phyloP scores from a whole-genome alignment of 805 yeast genomes.

The Torulaspora franciscae region DNA sequence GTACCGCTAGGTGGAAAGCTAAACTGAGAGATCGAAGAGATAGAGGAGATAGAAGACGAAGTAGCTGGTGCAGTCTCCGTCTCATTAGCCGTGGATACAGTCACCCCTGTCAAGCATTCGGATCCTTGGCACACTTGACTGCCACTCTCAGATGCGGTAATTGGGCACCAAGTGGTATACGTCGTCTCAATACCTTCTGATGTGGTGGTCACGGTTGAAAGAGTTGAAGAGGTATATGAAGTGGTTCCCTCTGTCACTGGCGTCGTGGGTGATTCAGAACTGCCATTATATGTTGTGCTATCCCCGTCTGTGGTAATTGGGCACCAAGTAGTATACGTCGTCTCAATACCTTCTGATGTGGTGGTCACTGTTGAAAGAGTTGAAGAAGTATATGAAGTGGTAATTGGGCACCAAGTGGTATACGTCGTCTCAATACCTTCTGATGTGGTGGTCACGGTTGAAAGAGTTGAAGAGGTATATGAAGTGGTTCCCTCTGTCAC shows the following conservation, averaged over 20 bases:
- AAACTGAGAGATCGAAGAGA: neutral
- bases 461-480: slow-evolving; percentile 4
- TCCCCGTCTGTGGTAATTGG: slow-evolving; percentile 23
- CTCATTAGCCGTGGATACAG: neutral
- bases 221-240: neutral
- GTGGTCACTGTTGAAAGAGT: neutral
- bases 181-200: slow-evolving; percentile 33
- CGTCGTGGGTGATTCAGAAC: neutral
- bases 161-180: slow-evolving; percentile 43
- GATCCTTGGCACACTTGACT: neutral
- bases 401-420: slow-evolving; percentile 41
- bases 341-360: neutral
- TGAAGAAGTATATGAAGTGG: neutral
- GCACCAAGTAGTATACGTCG: slow-evolving; percentile 29
- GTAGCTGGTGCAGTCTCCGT: neutral
- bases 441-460: slow-evolving; percentile 33
- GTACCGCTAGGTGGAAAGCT: neutral
- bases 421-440: slow-evolving; percentile 36
- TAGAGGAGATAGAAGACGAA: neutral
- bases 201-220: slow-evolving; percentile 33
- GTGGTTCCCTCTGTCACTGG: neutral
- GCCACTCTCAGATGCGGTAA: slow-evolving; percentile 1
- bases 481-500: neutral
- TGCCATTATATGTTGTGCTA: neutral
- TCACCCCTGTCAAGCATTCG: neutral